Percentiles rank a stretch among this genome's conserved stretches.
phyloP scores from a whole-genome alignment of 1,284 basidiomycete species.

The Bjerkandera adusta region DNA sequence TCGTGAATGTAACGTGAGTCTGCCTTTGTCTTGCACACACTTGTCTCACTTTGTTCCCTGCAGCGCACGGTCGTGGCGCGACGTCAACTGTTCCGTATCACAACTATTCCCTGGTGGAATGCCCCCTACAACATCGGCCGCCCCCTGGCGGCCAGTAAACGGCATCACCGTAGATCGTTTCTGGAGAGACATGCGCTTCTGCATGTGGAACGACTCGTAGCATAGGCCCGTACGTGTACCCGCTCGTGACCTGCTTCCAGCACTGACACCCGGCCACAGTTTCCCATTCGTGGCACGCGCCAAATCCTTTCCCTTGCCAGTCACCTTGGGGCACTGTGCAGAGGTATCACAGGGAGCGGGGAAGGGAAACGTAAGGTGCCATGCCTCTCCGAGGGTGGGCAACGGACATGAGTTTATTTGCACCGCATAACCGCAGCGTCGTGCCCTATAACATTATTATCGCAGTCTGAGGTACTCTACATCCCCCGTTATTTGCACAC shows the following conservation, averaged over 20 bases:
- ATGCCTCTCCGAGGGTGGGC: slow-evolving; percentile 7
- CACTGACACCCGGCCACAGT: too few species aligned
- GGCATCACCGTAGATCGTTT: slow-evolving; percentile 64
- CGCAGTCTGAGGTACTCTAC: slow-evolving; percentile 12
- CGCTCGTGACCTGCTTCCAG: too few species aligned
- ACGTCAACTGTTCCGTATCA: slow-evolving; percentile 58
- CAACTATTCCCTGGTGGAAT: slow-evolving; percentile 49
- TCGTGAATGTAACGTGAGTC: slow-evolving; percentile 70
- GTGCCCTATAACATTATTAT: slow-evolving; percentile 11
- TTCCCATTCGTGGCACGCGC: too few species aligned
- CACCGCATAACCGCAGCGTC: slow-evolving; percentile 2
- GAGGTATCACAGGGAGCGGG: slow-evolving; percentile 9
- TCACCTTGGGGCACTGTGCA: too few species aligned
- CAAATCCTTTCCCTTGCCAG: too few species aligned
- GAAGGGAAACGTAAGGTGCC: slow-evolving; percentile 9
- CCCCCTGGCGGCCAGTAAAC: slow-evolving; percentile 34
- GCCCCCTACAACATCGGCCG: slow-evolving; percentile 30
- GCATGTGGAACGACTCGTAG: slow-evolving; percentile 46
- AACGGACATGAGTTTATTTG: slow-evolving; percentile 14
- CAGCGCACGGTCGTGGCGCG: slow-evolving; percentile 66
- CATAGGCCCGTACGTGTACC: slow-evolving; percentile 8
- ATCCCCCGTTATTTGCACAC: slow-evolving; percentile 7
- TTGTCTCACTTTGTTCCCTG: slow-evolving; percentile 8
- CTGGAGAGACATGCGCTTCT: slow-evolving; percentile 66
- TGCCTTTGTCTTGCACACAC: slow-evolving; percentile 10